These are phyloP conservation scores for Fusarium veterinarium DNA, from an alignment of 2,329 filamentous ascomycete species.

Conservation along the genomic window DNA sequence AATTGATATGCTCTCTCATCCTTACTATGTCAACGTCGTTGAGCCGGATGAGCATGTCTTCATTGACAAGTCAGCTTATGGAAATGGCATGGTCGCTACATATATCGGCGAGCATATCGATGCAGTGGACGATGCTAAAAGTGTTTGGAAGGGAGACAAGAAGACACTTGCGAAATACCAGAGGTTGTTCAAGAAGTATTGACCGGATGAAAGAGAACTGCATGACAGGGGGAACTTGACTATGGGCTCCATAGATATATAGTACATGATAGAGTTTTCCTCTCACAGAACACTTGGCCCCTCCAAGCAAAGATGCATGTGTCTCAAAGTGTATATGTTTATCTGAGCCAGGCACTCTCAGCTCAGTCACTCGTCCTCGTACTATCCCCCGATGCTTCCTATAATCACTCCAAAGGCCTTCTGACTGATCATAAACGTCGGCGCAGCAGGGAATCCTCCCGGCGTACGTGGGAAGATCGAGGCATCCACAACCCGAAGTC, in stretches of 20 bases:
- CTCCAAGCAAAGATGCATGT: too few species aligned
- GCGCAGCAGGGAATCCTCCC: slow-evolving; percentile 25
- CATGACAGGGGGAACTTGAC: fast-evolving
- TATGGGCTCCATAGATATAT: neutral
- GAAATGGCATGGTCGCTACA: slow-evolving; percentile 44
- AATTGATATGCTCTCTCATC: slow-evolving; percentile 42
- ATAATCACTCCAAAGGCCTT: slow-evolving; percentile 17
- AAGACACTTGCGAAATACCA: slow-evolving; percentile 33
- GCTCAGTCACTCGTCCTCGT: fast-evolving
- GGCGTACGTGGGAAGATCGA: slow-evolving; percentile 60
- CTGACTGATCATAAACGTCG: slow-evolving; percentile 31
- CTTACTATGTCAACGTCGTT: slow-evolving; percentile 46
- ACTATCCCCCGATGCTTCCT: fast-evolving
- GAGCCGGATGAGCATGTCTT: slow-evolving; percentile 47
- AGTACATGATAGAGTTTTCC: neutral
- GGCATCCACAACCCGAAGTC: slow-evolving; percentile 70
- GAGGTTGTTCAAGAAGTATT: slow-evolving; percentile 40
- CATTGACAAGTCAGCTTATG: slow-evolving; percentile 45
- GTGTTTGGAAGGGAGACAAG: slow-evolving; percentile 42
- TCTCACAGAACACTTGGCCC: fast-evolving
- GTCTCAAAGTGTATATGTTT: fast-evolving
- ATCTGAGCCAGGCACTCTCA: fast-evolving
- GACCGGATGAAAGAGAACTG: fast-evolving
- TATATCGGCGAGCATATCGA: slow-evolving; percentile 44
- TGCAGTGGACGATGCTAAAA: slow-evolving; percentile 35